phyloP scores from a whole-genome alignment of 805 yeast species.

The Candida boidinii region DNA sequence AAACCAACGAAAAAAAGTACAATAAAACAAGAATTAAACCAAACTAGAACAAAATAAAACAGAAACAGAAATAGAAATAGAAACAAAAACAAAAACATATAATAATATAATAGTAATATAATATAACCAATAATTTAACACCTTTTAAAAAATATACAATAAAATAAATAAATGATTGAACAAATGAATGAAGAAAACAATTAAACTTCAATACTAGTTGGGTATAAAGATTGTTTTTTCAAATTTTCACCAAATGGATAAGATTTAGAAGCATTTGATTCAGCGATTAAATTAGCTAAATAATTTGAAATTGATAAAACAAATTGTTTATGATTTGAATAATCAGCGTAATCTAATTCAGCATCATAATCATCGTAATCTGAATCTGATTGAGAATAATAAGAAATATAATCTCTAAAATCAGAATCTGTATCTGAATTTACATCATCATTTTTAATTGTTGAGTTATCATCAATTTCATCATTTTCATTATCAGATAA shows the following conservation, averaged over 20 bases:
- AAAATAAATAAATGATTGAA: neutral
- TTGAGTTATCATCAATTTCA: neutral
- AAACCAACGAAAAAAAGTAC: too few species aligned
- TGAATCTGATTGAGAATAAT: conserved; percentile 14
- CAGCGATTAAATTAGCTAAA: conserved; percentile 7
- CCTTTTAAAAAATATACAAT: neutral
- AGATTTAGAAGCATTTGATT: neutral
- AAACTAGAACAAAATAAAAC: too few species aligned
- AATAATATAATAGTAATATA: too few species aligned
- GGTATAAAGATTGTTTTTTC: neutral
- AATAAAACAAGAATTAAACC: too few species aligned
- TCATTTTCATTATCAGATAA: conserved; percentile 6
- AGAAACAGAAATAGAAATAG: too few species aligned
- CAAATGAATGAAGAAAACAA: neutral
- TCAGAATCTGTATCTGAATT: conserved; percentile 1
- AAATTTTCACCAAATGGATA: neutral
- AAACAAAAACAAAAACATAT: too few species aligned
- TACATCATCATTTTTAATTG: conserved; percentile 6
- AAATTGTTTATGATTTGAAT: conserved; percentile 9
- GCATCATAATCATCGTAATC: conserved; percentile 14
- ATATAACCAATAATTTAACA: too few species aligned
- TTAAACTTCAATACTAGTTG: conserved; percentile 2
- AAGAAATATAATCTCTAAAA: conserved; percentile 11
- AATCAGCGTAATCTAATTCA: conserved; percentile 8
- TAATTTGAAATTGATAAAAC: conserved; percentile 10